Percentiles rank a stretch among this genome's conserved stretches.
Evolutionary conservation across 2,329 filamentous ascomycete species (phyloP).

Genomic region (Fusarium sp.): DNA sequence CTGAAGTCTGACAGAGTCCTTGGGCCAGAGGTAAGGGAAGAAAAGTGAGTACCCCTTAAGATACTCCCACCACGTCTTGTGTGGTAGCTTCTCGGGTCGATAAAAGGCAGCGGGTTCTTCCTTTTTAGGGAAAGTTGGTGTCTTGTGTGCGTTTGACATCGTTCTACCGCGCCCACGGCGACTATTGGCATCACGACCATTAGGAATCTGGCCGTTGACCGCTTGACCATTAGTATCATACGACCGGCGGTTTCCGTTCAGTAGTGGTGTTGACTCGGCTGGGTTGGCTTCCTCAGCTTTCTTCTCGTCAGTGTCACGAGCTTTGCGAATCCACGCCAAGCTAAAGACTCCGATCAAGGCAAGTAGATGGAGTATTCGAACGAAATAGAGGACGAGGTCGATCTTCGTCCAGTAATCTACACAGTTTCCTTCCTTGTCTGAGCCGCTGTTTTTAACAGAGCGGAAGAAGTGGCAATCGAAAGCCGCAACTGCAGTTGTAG

Average conservation of each 20-base stretch:
- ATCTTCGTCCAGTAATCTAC: conserved; percentile 56
- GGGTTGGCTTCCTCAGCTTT: conserved; percentile 52
- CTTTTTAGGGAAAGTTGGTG: conserved; percentile 46
- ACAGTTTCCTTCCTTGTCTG: conserved; percentile 43
- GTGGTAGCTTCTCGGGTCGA: conserved; percentile 84
- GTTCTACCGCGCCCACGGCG: conserved; percentile 49
- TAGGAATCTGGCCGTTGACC: conserved; percentile 35
- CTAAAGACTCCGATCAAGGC: conserved; percentile 62
- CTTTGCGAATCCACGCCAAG: conserved; percentile 54
- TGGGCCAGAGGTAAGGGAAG: conserved; percentile 96
- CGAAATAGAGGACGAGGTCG: conserved; percentile 72
- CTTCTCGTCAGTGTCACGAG: conserved; percentile 49
- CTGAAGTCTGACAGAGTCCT: conserved; percentile 77
- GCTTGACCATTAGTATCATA: conserved; percentile 48
- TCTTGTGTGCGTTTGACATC: conserved; percentile 52
- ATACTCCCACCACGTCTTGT: conserved; percentile 96
- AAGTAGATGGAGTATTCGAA: conserved; percentile 74
- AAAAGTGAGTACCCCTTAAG: conserved; percentile 91
- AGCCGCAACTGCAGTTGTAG: conserved; percentile 74
- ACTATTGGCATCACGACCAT: conserved; percentile 36
- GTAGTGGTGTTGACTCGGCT: conserved; percentile 71
- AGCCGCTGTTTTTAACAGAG: conserved; percentile 42
- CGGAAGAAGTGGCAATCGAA: conserved; percentile 71
- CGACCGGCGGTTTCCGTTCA: conserved; percentile 55
- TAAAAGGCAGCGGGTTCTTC: conserved; percentile 84